Conservation (phyloP, 2,329 filamentous ascomycete genomes). For the Dryadomyces quercus-mongolicae region DNA sequence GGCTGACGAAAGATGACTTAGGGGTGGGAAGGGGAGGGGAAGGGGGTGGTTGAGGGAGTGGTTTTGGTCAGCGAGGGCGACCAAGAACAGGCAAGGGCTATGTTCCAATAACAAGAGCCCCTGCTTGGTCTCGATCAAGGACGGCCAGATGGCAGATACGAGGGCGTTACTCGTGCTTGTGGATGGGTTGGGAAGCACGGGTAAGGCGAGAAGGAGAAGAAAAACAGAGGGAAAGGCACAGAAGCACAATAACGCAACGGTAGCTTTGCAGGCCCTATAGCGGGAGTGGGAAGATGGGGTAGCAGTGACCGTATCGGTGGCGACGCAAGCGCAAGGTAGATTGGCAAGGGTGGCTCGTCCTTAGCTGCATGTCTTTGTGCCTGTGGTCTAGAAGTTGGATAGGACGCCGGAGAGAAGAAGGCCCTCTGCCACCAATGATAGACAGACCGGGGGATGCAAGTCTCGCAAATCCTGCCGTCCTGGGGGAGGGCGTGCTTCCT, state of each 20-base stretch:
- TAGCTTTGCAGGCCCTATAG: background rate
- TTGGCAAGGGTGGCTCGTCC: background rate
- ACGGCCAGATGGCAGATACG: background rate
- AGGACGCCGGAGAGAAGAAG: background rate
- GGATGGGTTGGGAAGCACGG: background rate
- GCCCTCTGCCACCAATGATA: background rate
- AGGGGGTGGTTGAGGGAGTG: background rate
- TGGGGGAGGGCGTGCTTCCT: background rate
- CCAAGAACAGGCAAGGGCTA: background rate
- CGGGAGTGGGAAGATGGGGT: background rate
- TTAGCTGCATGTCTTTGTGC: conserved; percentile 2
- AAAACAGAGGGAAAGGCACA: background rate
- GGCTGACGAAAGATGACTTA: background rate
- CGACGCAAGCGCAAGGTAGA: background rate
- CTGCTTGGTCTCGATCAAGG: background rate
- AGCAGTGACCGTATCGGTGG: background rate
- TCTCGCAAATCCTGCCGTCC: background rate
- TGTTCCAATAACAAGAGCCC: background rate
- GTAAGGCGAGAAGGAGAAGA: background rate
- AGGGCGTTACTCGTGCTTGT: background rate
- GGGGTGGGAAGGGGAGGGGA: background rate
- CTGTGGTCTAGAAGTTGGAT: background rate
- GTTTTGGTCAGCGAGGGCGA: background rate
- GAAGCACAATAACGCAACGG: background rate
- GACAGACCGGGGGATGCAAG: background rate